Conservation (phyloP, 305 asterid species). For the Withania somnifera region DNA sequence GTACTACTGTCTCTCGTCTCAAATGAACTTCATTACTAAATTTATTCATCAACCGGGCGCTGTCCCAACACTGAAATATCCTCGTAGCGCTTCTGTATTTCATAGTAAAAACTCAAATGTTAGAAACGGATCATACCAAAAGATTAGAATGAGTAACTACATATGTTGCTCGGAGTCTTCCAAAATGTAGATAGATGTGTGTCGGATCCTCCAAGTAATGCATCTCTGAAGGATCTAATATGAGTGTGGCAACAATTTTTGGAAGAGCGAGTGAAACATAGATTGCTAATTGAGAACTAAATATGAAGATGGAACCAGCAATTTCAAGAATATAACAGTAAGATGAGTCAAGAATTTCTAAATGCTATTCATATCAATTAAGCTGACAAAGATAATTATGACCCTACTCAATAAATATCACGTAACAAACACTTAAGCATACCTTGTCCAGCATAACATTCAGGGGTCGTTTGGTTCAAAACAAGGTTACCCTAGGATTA, state of each 20-base stretch:
- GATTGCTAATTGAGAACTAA: background rate
- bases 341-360: background rate
- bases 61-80: slow-evolving; percentile 21
- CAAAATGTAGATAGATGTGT: background rate
- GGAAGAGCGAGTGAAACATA: background rate
- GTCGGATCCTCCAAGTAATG: background rate
- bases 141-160: background rate
- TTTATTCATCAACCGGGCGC: slow-evolving; percentile 8
- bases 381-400: background rate
- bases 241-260: background rate
- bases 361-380: background rate
- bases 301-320: background rate
- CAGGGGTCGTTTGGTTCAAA: no score
- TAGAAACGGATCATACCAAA: background rate
- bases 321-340: background rate
- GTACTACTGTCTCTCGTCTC: background rate
- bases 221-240: background rate
- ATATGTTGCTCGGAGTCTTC: background rate
- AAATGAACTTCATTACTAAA: background rate
- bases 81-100: slow-evolving; percentile 16
- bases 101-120: background rate
- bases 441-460: background rate
- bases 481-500: no score
- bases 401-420: background rate
- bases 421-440: background rate